Base-by-base conservation (phyloP, 2,329 filamentous ascomycete genomes). In the Elsinoe ampelina region DNA sequence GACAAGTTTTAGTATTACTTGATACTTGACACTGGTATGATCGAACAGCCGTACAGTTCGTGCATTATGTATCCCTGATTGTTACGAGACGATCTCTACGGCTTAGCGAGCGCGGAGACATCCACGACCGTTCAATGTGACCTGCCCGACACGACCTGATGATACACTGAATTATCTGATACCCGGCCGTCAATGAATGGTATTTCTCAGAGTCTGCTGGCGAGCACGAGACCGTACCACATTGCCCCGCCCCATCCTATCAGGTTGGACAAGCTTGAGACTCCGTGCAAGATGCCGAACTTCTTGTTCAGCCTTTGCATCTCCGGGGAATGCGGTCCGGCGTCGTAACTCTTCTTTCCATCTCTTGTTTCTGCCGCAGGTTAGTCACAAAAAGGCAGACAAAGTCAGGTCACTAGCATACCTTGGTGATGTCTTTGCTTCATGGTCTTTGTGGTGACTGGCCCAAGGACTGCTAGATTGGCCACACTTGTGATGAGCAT, bases 291-390 rank as follows among this genome's bases (percentile, higher is more conserved):
- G 60, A 80, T 80, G 13, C 81, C 82, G 70, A 97, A 97, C 61
- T 77, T 78, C 73, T 83, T 87, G 76, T 92, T 95, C 64, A 95
- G 71, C 7, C 77, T 77, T 63, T 82, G 71, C 91, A 97, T 96
- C 74, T 92, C 88, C 63, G 84, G 78, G 4, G 87, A 93, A 66
- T 95, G 88, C 38, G 89, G 87, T 1, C 84, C 80, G 54, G 81
- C 75, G 61, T 95, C 89, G 66, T 86, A 87, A 71, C 84, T 88
- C 68, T 86, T 87, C 79, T 95, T 96, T 56, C 89, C 89, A 68
- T 96, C 92, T 65, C 85, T 83, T 60, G 86, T 89, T 77, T 92
- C 91, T 79, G 58, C 17, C 32, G 38, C 10, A 34, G 4, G 26
- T 59, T 39, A 57, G 57, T 52, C 13, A 61, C 30, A 20, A 45